phyloP scores from a whole-genome alignment of 148 eudicot genomes.

The Mesembryanthemum crystallinum region DNA sequence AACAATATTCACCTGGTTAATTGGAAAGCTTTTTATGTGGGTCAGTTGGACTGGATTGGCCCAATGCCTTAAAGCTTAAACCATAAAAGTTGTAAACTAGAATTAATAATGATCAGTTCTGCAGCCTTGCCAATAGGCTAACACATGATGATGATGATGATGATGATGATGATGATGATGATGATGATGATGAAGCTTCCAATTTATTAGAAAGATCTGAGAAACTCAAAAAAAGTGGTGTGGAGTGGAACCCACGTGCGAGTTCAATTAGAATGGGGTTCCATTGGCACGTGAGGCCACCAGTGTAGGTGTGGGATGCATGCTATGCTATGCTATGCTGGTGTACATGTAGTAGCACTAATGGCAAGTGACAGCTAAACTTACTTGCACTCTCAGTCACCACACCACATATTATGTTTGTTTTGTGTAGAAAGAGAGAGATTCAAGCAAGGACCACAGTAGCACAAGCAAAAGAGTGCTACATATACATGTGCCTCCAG shows the following conservation, averaged over 20 bases:
- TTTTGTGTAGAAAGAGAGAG: neutral
- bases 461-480: neutral
- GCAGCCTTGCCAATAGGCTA: too few relatives aligned
- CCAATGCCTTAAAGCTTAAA: neutral
- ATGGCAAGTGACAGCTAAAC: conserved; percentile 16
- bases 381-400: conserved; percentile 17
- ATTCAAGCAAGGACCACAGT: conserved; percentile 4
- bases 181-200: neutral
- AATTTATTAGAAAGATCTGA: neutral
- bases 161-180: conserved; percentile 1
- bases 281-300: conserved; percentile 23
- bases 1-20: too few relatives aligned
- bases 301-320: conserved; percentile 13
- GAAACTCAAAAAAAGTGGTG: neutral
- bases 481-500: conserved; percentile 16
- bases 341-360: neutral
- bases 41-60: neutral
- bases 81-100: too few relatives aligned
- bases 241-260: conserved; percentile 15
- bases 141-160: too few relatives aligned
- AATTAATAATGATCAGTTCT: too few relatives aligned
- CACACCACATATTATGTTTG: neutral
- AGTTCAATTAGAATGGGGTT: neutral
- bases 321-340: neutral
- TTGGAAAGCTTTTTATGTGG: neutral